Evolutionary conservation across 352 stramenopile genomes (phyloP).

Genomic region (Pythium volutum): DNA sequence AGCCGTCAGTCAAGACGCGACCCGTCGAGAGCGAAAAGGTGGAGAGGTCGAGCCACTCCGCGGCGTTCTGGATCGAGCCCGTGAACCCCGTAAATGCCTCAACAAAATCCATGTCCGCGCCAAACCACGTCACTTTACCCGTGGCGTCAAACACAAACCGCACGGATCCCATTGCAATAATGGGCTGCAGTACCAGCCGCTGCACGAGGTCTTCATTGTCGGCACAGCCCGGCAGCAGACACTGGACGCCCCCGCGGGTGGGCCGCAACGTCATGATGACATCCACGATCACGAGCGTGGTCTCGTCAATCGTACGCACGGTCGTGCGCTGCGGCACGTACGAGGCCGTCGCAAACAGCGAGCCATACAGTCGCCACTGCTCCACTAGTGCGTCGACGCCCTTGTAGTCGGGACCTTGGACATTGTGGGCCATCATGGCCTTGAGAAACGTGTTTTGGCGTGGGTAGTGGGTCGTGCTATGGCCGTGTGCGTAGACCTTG

Average conservation of each 20-base stretch:
- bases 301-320: neutral
- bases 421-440: constrained; percentile 43
- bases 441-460: constrained; percentile 42
- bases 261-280: constrained; percentile 11
- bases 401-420: constrained; percentile 43
- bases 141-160: constrained; percentile 3
- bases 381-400: constrained; percentile 43
- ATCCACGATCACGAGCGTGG: constrained; percentile 1
- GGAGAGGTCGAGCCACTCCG: neutral
- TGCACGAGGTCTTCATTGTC: constrained; percentile 39
- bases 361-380: constrained; percentile 19
- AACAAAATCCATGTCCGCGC: constrained; percentile 58
- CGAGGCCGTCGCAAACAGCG: neutral
- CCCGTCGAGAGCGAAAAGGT: constrained; percentile 8
- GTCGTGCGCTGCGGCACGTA: neutral
- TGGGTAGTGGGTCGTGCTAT: constrained; percentile 15
- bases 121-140: constrained; percentile 35
- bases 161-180: constrained; percentile 32
- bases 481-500: constrained; percentile 29
- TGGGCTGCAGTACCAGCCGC: constrained; percentile 31
- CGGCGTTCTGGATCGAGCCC: constrained; percentile 22
- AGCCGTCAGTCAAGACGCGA: too few relatives aligned
- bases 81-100: constrained; percentile 26
- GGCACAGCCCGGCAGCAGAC: constrained; percentile 37
- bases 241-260: constrained; percentile 33